Base-by-base conservation (phyloP, 2,329 filamentous ascomycete species). In the Trichoderma oligosporum region DNA sequence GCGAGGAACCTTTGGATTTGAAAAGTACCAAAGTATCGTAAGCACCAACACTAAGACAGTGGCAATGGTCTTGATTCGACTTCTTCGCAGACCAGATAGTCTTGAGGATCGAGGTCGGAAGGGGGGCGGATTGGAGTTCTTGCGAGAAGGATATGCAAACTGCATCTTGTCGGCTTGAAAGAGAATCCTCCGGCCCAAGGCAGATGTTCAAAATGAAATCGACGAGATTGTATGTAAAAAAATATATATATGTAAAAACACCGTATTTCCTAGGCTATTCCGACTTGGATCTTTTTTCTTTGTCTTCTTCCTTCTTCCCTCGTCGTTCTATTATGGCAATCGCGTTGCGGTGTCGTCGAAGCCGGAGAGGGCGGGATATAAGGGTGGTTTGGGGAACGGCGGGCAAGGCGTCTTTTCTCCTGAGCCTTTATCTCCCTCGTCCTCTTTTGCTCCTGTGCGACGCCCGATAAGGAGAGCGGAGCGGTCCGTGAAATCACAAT, bases 121-220 rank as follows among this genome's bases (percentile, higher is more conserved):
- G 27, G 87, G 85, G 63, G 85, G 83, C 63, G 88, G 84, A 68
- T 87, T 85, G 63, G 89, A 93, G 68, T 82, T 85, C 76, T 93
- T 96, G 72, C 91, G 87, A 67, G 90, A 84, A 56, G 91, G 91
- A 66, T 95, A 86, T 62, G 92, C 91, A 79, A 93, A 91, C 73
- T 96, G 92, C 91, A 96, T 94, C 65, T 66, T 78, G 67, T 60
- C 62, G 49, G 41, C 24, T 27, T 25, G 29, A 33, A 24, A 7
- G 36, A 25, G 39, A 7, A 7, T 38, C 4, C 31, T 35, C 20
- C 20, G 8, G 33, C 25, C 25, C 25, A 24, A 42, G 38, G 22
- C 29, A 45, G 44, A 7, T n/a, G n/a, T 20, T 7, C 47, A 27
- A 47, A 14, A 9, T 25, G 12, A 49, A 22, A 31, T 6, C 27